Base-by-base conservation (phyloP, 1,284 basidiomycete species). In the Acaromyces ingoldii region DNA sequence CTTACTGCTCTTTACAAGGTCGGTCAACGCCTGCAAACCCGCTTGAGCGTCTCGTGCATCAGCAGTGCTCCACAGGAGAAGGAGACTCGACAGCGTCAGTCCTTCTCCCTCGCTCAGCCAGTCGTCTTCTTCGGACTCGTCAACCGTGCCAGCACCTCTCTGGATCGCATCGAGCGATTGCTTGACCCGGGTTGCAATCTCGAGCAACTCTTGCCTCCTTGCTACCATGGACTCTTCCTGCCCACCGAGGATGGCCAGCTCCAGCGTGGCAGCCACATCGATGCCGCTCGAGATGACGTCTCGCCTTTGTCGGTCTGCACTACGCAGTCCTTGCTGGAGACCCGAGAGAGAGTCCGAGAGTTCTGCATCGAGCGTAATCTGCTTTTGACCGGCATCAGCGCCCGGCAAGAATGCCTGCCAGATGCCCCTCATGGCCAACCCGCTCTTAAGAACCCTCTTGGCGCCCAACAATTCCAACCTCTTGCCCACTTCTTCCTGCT, bases 271-370 rank as follows among this genome's bases (percentile, higher is more conserved):
- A 15, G 56, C 58, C 0, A 59, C 44, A 10, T 58, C 44, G 1
- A 77, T 49, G 2, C 70, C 68, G 7, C 74, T 68, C 2, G 58
- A 46, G 21, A 79, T 60, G 19, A 63, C 29, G n/a, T 63, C 57
- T 47, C 40, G 24, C 29, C 40, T 15, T 19, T 42, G 40, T 22
- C 40, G 29, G 15, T 42, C 22, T n/a, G n/a, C n/a, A n/a, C n/a
- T n/a, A n/a, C n/a, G n/a, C n/a, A n/a, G n/a, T n/a, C n/a, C n/a
- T n/a, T n/a, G n/a, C n/a, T n/a, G n/a, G n/a, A n/a, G n/a, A n/a
- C n/a, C n/a, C n/a, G n/a, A n/a, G n/a, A n/a, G n/a, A n/a, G n/a
- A n/a, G n/a, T n/a, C n/a, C n/a, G n/a, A n/a, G n/a, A n/a, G n/a
- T n/a, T n/a, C n/a, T n/a, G n/a, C n/a, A n/a, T n/a, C n/a, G n/a